phyloP scores from a whole-genome alignment of 176 grass and related monocot genomes.

The barley (Hordeum vulgare) region DNA sequence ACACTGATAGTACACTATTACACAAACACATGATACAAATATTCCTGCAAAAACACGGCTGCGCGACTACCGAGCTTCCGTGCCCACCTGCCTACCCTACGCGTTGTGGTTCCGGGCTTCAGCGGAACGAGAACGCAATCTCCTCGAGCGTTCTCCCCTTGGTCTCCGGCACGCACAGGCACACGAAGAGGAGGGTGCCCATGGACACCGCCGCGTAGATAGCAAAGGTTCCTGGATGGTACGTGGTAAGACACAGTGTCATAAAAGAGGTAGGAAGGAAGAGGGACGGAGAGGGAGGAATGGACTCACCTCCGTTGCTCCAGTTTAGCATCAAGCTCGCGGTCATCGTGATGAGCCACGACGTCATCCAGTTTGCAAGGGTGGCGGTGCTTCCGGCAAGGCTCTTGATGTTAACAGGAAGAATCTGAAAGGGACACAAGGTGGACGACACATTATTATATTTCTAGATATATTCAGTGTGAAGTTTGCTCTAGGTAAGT shows the following conservation, averaged over 20 bases:
- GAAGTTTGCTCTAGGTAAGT: background rate
- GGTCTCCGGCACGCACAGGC: conserved; percentile 57
- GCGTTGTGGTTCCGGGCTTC: background rate
- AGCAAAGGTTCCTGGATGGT: conserved; percentile 43
- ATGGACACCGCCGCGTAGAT: conserved; percentile 27
- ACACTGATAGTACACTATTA: background rate
- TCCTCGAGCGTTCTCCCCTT: conserved; percentile 54
- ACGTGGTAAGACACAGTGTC: background rate
- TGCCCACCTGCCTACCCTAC: background rate
- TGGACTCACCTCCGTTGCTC: conserved; percentile 72
- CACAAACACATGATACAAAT: conserved; percentile 25
- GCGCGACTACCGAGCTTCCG: background rate
- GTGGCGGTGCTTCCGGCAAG: conserved; percentile 95
- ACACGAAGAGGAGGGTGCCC: conserved; percentile 45
- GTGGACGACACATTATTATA: background rate
- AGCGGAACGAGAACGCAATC: conserved; percentile 53
- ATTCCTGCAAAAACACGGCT: conserved; percentile 1
- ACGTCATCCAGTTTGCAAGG: conserved; percentile 78
- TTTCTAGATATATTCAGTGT: background rate
- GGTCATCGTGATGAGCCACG: conserved; percentile 87
- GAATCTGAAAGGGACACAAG: conserved; percentile 35
- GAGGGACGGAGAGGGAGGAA: background rate
- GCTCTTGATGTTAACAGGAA: conserved; percentile 84
- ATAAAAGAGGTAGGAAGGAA: background rate
- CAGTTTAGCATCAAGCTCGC: conserved; percentile 82